Evolutionary conservation across 2,329 filamentous ascomycete species (phyloP).

Genomic region (Fusarium verticillioides): DNA sequence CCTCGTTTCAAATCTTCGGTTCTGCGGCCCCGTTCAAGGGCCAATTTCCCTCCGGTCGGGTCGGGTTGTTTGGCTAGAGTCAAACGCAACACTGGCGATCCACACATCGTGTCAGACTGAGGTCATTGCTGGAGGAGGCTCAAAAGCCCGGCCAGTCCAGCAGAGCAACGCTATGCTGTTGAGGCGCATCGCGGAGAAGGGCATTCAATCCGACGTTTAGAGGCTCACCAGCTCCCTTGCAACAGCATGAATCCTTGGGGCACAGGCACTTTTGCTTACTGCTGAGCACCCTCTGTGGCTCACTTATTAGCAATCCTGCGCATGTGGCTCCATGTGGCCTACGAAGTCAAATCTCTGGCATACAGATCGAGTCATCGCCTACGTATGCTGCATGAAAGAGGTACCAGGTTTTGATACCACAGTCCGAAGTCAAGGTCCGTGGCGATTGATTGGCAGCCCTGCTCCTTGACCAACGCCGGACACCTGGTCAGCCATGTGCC

Average conservation of each 20-base stretch:
- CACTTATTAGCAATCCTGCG: neutral
- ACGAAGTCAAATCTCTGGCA: conserved; percentile 10
- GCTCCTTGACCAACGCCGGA: conserved; percentile 29
- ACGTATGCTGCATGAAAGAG: neutral
- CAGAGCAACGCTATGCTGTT: conserved; percentile 10
- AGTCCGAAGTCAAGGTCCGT: conserved; percentile 9
- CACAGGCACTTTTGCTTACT: conserved; percentile 14
- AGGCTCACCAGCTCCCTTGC: conserved; percentile 27
- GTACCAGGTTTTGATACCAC: conserved; percentile 5
- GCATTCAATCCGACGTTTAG: conserved; percentile 6
- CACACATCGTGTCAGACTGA: conserved; percentile 43
- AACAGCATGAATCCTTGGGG: neutral
- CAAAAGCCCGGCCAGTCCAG: conserved; percentile 28
- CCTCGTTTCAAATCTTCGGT: conserved; percentile 32
- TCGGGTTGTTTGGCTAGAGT: conserved; percentile 27
- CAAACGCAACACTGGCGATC: conserved; percentile 29
- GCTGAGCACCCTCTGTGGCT: neutral
- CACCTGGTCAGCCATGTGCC: conserved; percentile 42
- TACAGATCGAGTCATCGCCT: conserved; percentile 6
- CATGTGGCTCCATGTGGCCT: conserved; percentile 9
- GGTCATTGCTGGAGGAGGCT: conserved; percentile 40
- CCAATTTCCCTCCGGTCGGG: conserved; percentile 34
- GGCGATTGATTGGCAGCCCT: conserved; percentile 36
- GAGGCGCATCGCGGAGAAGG: conserved; percentile 19
- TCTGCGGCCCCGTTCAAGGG: conserved; percentile 21